Percentiles rank a stretch among this genome's conserved stretches.
Conservation (phyloP, 2,329 filamentous ascomycete genomes). For the Penicillium sp. region DNA sequence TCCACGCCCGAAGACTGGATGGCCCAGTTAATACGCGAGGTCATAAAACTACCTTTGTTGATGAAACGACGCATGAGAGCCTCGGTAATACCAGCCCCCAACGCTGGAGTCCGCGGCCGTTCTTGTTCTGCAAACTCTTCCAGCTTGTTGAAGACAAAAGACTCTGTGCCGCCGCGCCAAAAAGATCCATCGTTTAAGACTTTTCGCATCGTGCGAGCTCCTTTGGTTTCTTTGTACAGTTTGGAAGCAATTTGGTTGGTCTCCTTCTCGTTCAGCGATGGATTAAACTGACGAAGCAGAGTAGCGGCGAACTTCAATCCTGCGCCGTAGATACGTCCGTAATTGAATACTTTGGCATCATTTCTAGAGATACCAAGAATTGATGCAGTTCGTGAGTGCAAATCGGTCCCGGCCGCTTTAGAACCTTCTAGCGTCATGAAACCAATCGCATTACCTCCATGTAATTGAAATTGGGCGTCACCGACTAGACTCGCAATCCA, state of each 20-base stretch:
- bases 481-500: constrained; percentile 97
- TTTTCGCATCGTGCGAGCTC: constrained; percentile 75
- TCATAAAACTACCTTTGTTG: constrained; percentile 86
- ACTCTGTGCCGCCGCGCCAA: constrained; percentile 95
- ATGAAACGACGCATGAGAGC: constrained; percentile 86
- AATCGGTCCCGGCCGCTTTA: constrained; percentile 86
- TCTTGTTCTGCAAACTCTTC: constrained; percentile 98
- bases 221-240: constrained; percentile 87
- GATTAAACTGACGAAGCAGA: constrained; percentile 89
- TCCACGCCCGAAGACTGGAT: constrained; percentile 97
- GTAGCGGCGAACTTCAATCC: constrained; percentile 90
- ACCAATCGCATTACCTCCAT: constrained; percentile 93
- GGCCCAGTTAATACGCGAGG: constrained; percentile 96
- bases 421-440: constrained; percentile 99
- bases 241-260: constrained; percentile 72
- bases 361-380: constrained; percentile 94
- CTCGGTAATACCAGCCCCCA: constrained; percentile 94
- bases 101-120: constrained; percentile 79
- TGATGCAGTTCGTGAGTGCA: constrained; percentile 87
- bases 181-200: constrained; percentile 70
- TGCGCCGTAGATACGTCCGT: constrained; percentile 97
- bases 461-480: constrained; percentile 89
- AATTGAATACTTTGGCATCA: constrained; percentile 97
- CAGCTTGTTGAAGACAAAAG: constrained; percentile 95
- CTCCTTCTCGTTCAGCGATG: constrained; percentile 71